Percentiles rank a stretch among this genome's conserved stretches.
These are phyloP conservation scores for Neobulgaria alba DNA, from an alignment of 2,329 filamentous ascomycete species.

Conservation along the genomic window DNA sequence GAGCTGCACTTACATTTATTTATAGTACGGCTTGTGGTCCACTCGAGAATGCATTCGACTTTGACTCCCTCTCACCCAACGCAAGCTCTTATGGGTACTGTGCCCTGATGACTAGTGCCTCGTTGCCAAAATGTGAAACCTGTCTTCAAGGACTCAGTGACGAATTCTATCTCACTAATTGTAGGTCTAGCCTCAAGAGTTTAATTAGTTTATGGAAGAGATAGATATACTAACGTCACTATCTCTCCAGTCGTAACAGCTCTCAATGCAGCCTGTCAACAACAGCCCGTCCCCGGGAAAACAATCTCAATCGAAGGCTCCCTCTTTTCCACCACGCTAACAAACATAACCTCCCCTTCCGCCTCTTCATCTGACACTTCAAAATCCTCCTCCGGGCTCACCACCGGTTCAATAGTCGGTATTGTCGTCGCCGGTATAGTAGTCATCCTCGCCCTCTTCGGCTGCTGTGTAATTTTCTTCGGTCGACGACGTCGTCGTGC, in stretches of 20 bases:
- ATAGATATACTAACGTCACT: not conserved
- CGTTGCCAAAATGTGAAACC: constrained; percentile 36
- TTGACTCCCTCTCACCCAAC: constrained; percentile 39
- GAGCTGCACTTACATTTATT: constrained; percentile 1
- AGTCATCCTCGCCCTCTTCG: constrained; percentile 38
- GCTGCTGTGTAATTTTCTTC: constrained; percentile 46
- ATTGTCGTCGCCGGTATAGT: constrained; percentile 45
- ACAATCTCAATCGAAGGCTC: constrained; percentile 43
- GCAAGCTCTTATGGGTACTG: constrained; percentile 46
- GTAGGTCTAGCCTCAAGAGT: constrained; percentile 32
- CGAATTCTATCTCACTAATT: constrained; percentile 43
- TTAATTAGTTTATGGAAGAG: no score
- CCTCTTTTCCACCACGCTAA: constrained; percentile 39
- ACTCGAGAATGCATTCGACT: constrained; percentile 39
- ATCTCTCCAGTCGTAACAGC: constrained; percentile 38
- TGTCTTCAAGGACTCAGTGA: constrained; percentile 37
- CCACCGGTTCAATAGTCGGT: constrained; percentile 47
- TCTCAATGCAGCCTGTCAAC: constrained; percentile 47
- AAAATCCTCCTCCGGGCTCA: constrained; percentile 34
- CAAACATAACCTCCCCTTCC: constrained; percentile 44
- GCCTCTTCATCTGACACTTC: constrained; percentile 25
- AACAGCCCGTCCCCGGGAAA: constrained; percentile 39
- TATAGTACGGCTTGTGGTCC: constrained; percentile 42
- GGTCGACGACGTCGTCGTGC: constrained; percentile 47
- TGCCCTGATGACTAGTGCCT: constrained; percentile 35